Evolutionary conservation across 2,329 filamentous ascomycete genomes (phyloP), one percentile per base, ranked within the genome.

Genomic region (Ceratocystiopsis sp.): DNA sequence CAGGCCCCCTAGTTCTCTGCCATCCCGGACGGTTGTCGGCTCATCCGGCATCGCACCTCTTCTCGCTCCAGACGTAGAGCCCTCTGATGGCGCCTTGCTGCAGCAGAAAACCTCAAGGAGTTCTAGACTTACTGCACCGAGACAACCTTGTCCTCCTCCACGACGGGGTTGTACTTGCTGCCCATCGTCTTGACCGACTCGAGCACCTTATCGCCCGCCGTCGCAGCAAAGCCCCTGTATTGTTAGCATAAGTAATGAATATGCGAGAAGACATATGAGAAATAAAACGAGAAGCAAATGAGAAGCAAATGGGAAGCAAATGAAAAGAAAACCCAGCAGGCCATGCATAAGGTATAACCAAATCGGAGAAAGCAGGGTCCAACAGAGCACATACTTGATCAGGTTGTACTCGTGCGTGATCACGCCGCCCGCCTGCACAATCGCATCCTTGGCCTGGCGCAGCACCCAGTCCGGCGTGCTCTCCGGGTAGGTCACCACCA

Each of bases 141-240:
- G 41, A 91, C 71, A 21, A 78, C 61, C 55, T 80, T 66, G 55
- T 94, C 85, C 54, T 87, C 77, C 61, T 94, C 86, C 49, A 95
- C 75, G 29, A 68, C 58, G 1, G 78, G 75, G 42, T 73, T 64
- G 60, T 77, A 78, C 46, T 71, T 47, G 46, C 64, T 58, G 46
- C 76, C 75, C 62, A 73, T 67, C 2, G 73, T 64, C 51, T 78
- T 71, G 29, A 94, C 71, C 6, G 68, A 68, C 46, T 84, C 69
- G 44, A 93, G 67, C 17, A 77, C 71, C 52, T 76, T 75, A 45
- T 74, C 73, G 2, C 84, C 77, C 33, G 80, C 78, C 49, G 80
- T 75, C 42, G 80, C 81, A 32, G 84, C 75, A 57, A 93, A 91
- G 39, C 80, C 84, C 64, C 83, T 91, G 48, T 25, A 14, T 15